Evolutionary conservation across 441 rosid species (phyloP), one percentile per base, ranked within the genome.

Genomic region (Aquilaria agallochum): DNA sequence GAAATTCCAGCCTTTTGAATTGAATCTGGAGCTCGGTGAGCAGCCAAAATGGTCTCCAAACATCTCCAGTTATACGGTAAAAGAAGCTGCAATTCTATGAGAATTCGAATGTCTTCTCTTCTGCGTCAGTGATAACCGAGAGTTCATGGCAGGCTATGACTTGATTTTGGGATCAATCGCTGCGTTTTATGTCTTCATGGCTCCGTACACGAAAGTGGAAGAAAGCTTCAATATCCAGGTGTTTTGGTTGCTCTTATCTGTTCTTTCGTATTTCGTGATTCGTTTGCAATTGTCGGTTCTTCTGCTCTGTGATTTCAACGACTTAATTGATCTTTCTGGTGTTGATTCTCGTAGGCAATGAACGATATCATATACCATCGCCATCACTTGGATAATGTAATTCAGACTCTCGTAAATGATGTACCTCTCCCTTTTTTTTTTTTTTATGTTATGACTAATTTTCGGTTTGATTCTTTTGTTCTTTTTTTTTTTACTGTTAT

Each of bases 151-250:
- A 90, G 99, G 97, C 47, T 87, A 86, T 60, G 99, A 95, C 79
- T 58, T 91, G 78, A 68, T 86, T 33, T 76, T 91, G 73, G 96
- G 89, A 64, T 85, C 83, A 27, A 69, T 95, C 5, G 97, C 99
- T 66, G 86, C 91, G n/a, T 75, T 88, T 66, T 95, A 89, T 65
- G 91, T 91, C 62, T 49, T 88, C 66, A 72, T 73, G 77, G 81
- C 79, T 40, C 99, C 96, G 27, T 91, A 80, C 67, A 95, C 99
- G 34, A 95, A 94, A 78, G 97, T 95, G 51, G 97, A 95, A 76
- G 99, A 95, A 76, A 91, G 97, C 89, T 95, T 95, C 81, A 91
- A 87, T 67, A 62, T 94, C 66, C 99, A 94, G 92, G 97, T 90
- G 51, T 65, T 55, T 34, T 3, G 40, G 0, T 36, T 53, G 10